These are phyloP conservation scores for Neofusicoccum sp. DNA, from an alignment of 2,329 filamentous ascomycete genomes.

Conservation along the genomic window DNA sequence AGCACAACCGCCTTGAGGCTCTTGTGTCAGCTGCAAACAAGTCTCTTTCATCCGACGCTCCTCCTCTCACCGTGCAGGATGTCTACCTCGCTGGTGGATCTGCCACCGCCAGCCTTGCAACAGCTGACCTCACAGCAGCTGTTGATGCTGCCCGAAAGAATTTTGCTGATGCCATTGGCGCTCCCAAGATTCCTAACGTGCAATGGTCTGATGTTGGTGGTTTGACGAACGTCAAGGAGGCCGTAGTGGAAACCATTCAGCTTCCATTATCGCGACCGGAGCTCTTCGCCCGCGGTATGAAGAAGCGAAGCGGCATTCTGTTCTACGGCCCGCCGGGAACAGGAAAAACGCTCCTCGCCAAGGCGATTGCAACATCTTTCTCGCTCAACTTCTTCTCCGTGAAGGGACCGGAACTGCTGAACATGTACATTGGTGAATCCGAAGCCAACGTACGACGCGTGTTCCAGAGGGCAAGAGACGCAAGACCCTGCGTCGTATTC, in stretches of 20 bases:
- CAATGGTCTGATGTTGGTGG: constrained; percentile 96
- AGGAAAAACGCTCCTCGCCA: constrained; percentile 87
- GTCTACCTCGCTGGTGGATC: constrained; percentile 85
- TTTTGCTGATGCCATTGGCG: constrained; percentile 95
- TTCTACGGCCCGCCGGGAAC: constrained; percentile 92
- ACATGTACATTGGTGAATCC: constrained; percentile 95
- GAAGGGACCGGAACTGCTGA: constrained; percentile 86
- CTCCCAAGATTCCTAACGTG: constrained; percentile 96
- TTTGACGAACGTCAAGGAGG: constrained; percentile 89
- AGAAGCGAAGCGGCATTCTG: constrained; percentile 90
- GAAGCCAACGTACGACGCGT: constrained; percentile 89
- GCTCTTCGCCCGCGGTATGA: constrained; percentile 95
- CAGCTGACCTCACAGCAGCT: constrained; percentile 83
- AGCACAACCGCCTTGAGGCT: constrained; percentile 70
- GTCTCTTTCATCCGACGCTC: constrained; percentile 39
- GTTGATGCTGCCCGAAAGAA: constrained; percentile 96
- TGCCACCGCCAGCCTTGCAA: constrained; percentile 72
- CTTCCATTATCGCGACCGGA: constrained; percentile 87
- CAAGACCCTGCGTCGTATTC: constrained; percentile 85
- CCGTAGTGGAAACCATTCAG: constrained; percentile 95
- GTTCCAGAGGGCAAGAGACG: constrained; percentile 83
- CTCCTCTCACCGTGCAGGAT: constrained; percentile 64
- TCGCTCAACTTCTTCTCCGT: constrained; percentile 93
- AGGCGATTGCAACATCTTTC: constrained; percentile 91
- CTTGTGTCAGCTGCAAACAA: constrained; percentile 56